Conservation (phyloP, 495 filamentous ascomycete genomes). For the Aspergillus sclerotiicarbonarius region DNA sequence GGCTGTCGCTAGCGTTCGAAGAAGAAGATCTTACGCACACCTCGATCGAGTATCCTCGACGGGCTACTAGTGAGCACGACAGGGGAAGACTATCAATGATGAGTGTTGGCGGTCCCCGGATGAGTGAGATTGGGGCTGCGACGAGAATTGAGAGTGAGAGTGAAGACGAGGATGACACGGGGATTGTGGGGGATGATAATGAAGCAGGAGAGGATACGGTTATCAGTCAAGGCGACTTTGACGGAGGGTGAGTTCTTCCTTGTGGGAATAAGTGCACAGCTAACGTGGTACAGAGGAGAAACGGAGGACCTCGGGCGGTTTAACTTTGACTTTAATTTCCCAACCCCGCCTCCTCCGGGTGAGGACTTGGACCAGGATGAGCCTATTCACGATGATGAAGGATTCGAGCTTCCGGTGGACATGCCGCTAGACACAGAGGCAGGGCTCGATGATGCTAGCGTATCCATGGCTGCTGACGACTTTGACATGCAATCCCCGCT, state of each 20-base stretch:
- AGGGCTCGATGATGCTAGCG: constrained; percentile 18
- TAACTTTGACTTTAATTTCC: constrained; percentile 45
- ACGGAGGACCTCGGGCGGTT: constrained; percentile 47
- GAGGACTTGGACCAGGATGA: constrained; percentile 30
- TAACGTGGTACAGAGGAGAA: constrained; percentile 40
- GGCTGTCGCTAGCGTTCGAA: constrained; percentile 59
- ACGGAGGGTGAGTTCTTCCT: constrained; percentile 34
- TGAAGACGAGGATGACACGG: constrained; percentile 46
- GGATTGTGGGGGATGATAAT: constrained; percentile 39
- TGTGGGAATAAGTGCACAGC: constrained; percentile 14
- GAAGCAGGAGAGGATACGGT: constrained; percentile 32
- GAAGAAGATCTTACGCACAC: constrained; percentile 67
- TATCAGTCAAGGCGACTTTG: constrained; percentile 39
- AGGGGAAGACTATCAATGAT: constrained; percentile 48
- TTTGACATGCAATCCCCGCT: constrained; percentile 33
- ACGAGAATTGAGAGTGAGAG: constrained; percentile 49
- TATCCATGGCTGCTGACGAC: constrained; percentile 21
- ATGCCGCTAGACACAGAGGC: constrained; percentile 27
- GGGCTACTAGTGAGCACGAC: constrained; percentile 55
- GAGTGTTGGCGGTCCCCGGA: constrained; percentile 36
- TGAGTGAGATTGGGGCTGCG: constrained; percentile 60
- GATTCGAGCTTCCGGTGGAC: constrained; percentile 37
- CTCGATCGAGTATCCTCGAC: constrained; percentile 67
- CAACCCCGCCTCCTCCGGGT: constrained; percentile 31
- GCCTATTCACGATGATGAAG: constrained; percentile 36